These are phyloP conservation scores for Nematocida homosporus DNA, from an alignment of 371 early-diverging fungal species.

Conservation along the genomic window DNA sequence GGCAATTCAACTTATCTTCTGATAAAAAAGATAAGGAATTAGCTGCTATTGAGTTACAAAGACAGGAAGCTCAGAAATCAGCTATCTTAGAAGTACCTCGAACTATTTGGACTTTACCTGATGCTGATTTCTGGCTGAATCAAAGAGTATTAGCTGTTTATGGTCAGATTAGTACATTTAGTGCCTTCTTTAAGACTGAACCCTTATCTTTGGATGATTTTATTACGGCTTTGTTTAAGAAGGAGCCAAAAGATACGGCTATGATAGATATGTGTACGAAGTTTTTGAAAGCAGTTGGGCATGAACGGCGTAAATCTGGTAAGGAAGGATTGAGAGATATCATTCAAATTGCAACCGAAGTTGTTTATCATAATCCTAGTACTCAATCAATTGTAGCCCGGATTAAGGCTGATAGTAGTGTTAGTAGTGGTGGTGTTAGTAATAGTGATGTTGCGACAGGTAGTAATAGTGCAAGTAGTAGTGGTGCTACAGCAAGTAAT, in stretches of 20 bases:
- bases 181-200: conserved; percentile 34
- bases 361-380: conserved; percentile 4
- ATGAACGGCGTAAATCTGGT: conserved; percentile 50
- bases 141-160: conserved; percentile 24
- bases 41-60: conserved; percentile 10
- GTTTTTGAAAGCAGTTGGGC: conserved; percentile 36
- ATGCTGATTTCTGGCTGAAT: background rate
- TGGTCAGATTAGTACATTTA: conserved; percentile 1
- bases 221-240: background rate
- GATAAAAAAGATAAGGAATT: conserved; percentile 15
- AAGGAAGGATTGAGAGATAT: conserved; percentile 51
- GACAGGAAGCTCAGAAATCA: background rate
- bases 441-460: too few relatives aligned
- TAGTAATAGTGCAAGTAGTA: too few relatives aligned
- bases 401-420: conserved; percentile 6
- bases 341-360: conserved; percentile 31
- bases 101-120: background rate
- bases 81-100: background rate
- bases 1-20: too few relatives aligned
- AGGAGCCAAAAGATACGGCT: background rate
- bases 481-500: too few relatives aligned
- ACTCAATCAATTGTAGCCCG: background rate
- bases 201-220: conserved; percentile 30
- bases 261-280: conserved; percentile 25
- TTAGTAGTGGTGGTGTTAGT: too few relatives aligned